Evolutionary conservation across 495 filamentous ascomycete genomes (phyloP), one percentile per base, ranked within the genome.

Genomic region (Hypoxylon trugodes): DNA sequence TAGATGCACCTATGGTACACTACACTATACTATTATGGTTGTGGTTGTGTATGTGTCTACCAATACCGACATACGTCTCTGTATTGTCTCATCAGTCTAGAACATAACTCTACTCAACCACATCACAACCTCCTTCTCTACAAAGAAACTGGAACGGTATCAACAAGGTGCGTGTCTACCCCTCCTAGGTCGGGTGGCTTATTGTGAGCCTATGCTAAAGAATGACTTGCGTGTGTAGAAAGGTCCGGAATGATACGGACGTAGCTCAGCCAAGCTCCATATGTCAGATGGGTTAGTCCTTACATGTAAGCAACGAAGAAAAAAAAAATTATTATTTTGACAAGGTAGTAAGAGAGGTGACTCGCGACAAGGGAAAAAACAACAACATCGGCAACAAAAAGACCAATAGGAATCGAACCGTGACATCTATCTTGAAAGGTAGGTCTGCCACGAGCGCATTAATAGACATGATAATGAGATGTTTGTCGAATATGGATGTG

Each of bases 381-480:
- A 36, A 16, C 38, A 42, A 9, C 7, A 47, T 6, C n/a, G 13
- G 16, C 32, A 6, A n/a, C n/a, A n/a, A n/a, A n/a, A n/a, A 52
- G 47, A 19, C 58, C 64, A 61, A 61, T 61, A 67, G 58, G 57
- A 53, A 67, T 33, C 15, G 46, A 58, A 57, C 61, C 47, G 58
- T 57, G 24, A 10, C 21, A 41, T 45, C 51, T 63, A 37, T 37
- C 42, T 50, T 56, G 42, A 32, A 61, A 53, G 37, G 48, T 54
- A 59, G 50, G 43, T 32, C 50, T 43, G 36, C 43, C 43, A 56
- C 59, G 59, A 37, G 58, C 26, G 28, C 42, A 45, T 25, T 25
- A 25, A 25, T 13, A 45, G 22, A n/a, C 16, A 45, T 28, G 7
- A 25, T 45, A 45, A 25, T 21, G 33, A n/a, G n/a, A n/a, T n/a